Evolutionary conservation across 192 early-diverging fungal genomes (phyloP), one percentile per base, ranked within the genome.

Genomic region (Neocallimastix lanati): DNA sequence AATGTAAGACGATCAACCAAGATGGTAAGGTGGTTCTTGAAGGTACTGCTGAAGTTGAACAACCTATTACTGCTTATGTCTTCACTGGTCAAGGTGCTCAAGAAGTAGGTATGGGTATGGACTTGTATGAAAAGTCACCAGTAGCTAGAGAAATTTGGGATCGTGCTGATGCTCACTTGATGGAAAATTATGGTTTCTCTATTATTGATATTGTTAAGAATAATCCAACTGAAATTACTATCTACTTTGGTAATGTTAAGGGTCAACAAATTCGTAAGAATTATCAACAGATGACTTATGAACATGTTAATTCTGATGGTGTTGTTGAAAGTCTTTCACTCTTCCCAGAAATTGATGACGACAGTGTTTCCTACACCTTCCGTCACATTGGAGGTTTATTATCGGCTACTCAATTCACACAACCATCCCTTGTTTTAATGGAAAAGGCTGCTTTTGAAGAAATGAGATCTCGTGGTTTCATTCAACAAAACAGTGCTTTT

Each of bases 41-140:
- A 78, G 95, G 96, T 79, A 92, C 91, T 76, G 96, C 96, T 78
- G 93, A 98, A 86, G 94, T 98, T 76, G 93, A 96, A 81, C 96
- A 98, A 86, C 92, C 94, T 29, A 87, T 90, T 78, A 95, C 95
- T 29, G 91, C 92, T 78, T 98, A 94, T 82, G 94, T 96, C 16
- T 98, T 98, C 83, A 98, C 96, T 78, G 96, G 96, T 67, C 96
- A 98, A 84, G 96, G 96, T 85, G 95, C 96, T 80, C 96, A 98
- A 85, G 94, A 96, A 85, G 87, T 90, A 38, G 94, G 95, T 78
- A 98, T 98, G 96, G 95, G 94, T 78, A 98, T 96, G 94, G 93
- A 93, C 67, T 90, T 98, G 27, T 98, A 96, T 82, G 88, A 84
- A 28, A 89, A 89, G 50, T 96, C 94, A 2, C 85, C 91, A 77